Evolutionary conservation across 176 grass and related monocot species (phyloP).

Genomic region (Tuctoria greenei): DNA sequence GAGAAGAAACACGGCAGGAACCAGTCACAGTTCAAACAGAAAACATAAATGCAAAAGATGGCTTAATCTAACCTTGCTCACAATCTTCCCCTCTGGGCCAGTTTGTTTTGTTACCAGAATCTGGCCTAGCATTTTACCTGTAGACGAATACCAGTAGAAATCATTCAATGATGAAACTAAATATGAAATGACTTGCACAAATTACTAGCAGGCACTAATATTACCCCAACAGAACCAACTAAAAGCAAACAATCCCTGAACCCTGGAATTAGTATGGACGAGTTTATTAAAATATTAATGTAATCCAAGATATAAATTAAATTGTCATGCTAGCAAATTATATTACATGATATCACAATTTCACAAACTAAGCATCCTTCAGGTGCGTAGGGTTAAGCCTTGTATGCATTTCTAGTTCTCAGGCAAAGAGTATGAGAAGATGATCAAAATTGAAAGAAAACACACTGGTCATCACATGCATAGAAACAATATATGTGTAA

Average conservation of each 20-base stretch:
- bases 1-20: background rate
- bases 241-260: no score
- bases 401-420: background rate
- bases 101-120: constrained; percentile 98
- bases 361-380: constrained; percentile 5
- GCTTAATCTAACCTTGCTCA: constrained; percentile 70
- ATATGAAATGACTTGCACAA: background rate
- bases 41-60: constrained; percentile 11
- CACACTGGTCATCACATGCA: background rate
- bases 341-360: background rate
- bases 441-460: background rate
- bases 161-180: background rate
- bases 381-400: background rate
- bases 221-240: no score
- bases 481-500: background rate
- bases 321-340: background rate
- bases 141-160: constrained; percentile 30
- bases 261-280: no score
- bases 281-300: background rate
- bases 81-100: constrained; percentile 92
- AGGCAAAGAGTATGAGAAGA: background rate
- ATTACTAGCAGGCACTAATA: background rate
- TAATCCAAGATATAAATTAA: constrained; percentile 15
- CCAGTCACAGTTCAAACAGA: constrained; percentile 17
- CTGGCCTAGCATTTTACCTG: constrained; percentile 98